phyloP scores from a whole-genome alignment of 108 stramenopile genomes.

The Nannochloropsis salina region DNA sequence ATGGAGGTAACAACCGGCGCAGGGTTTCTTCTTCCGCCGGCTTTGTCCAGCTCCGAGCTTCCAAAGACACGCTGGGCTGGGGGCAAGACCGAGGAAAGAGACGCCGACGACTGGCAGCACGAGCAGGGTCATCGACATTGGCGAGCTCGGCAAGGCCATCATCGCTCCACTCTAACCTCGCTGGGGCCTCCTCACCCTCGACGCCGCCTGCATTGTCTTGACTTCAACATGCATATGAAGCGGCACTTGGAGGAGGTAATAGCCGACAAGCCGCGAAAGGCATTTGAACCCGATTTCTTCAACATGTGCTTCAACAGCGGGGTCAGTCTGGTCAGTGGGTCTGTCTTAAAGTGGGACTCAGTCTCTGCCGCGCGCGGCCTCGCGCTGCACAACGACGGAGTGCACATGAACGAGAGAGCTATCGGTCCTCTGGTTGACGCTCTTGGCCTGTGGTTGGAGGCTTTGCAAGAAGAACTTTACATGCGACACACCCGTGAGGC shows the following conservation, averaged over 20 bases:
- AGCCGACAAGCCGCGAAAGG: not conserved
- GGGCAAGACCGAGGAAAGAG: too few relatives aligned
- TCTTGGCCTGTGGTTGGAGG: not conserved
- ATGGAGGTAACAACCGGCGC: too few relatives aligned
- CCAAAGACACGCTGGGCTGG: too few relatives aligned
- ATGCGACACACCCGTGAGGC: not conserved
- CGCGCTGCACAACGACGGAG: not conserved
- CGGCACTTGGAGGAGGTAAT: conserved; percentile 6
- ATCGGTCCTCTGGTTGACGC: not conserved
- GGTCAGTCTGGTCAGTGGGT: not conserved
- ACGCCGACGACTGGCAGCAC: too few relatives aligned
- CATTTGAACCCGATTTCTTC: conserved; percentile 13
- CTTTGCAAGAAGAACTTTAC: conserved; percentile 6
- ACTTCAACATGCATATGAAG: conserved; percentile 7
- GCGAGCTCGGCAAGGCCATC: too few relatives aligned
- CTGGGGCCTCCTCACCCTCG: not conserved
- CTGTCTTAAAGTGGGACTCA: not conserved
- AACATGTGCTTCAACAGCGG: conserved; percentile 15
- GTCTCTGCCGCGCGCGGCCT: not conserved
- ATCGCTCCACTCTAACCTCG: too few relatives aligned
- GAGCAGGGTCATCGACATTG: too few relatives aligned
- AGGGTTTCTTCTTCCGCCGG: too few relatives aligned
- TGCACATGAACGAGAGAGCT: not conserved
- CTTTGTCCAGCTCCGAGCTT: too few relatives aligned
- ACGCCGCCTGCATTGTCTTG: conserved; percentile 9